Evolutionary conservation across 129 eudicot genomes (phyloP).

Genomic region (Chrysanthemum makinoi): DNA sequence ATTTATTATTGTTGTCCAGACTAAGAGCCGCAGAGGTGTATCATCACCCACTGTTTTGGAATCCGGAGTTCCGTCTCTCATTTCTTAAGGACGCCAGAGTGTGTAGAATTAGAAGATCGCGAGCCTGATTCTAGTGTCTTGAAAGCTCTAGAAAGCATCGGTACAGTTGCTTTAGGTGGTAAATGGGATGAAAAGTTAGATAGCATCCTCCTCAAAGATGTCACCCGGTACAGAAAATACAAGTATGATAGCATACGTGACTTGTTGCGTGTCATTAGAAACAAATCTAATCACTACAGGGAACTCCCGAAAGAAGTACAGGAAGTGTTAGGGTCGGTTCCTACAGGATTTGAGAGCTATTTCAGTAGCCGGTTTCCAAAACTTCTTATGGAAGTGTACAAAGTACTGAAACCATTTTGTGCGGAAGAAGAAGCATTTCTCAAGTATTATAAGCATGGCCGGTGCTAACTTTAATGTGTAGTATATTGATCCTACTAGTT

Average conservation of each 20-base stretch:
- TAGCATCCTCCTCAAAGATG: slow-evolving; percentile 48
- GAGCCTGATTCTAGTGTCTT: slow-evolving; percentile 47
- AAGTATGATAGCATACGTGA: slow-evolving; percentile 77
- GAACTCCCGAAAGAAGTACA: slow-evolving; percentile 65
- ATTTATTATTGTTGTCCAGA: slow-evolving; percentile 35
- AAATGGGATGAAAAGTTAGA: slow-evolving; percentile 82
- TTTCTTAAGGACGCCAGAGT: slow-evolving; percentile 81
- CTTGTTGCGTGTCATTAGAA: slow-evolving; percentile 78
- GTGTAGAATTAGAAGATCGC: slow-evolving; percentile 81
- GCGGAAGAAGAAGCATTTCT: slow-evolving; percentile 51
- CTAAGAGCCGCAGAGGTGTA: slow-evolving; percentile 56
- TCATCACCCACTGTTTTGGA: slow-evolving; percentile 83
- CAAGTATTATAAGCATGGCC: slow-evolving; percentile 48
- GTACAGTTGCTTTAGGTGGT: slow-evolving; percentile 59
- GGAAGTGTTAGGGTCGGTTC: slow-evolving; percentile 55
- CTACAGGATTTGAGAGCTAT: slow-evolving; percentile 76
- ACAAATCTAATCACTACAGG: slow-evolving; percentile 80
- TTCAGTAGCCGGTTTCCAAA: slow-evolving; percentile 70
- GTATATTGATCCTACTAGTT: neutral
- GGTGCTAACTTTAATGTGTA: slow-evolving; percentile 23
- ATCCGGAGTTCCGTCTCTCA: slow-evolving; percentile 65
- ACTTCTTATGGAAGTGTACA: slow-evolving; percentile 76
- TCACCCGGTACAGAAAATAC: slow-evolving; percentile 66
- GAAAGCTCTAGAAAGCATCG: slow-evolving; percentile 54
- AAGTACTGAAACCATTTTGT: slow-evolving; percentile 49